phyloP scores from a whole-genome alignment of 306 rosid genomes.

The Cucumis melo region DNA sequence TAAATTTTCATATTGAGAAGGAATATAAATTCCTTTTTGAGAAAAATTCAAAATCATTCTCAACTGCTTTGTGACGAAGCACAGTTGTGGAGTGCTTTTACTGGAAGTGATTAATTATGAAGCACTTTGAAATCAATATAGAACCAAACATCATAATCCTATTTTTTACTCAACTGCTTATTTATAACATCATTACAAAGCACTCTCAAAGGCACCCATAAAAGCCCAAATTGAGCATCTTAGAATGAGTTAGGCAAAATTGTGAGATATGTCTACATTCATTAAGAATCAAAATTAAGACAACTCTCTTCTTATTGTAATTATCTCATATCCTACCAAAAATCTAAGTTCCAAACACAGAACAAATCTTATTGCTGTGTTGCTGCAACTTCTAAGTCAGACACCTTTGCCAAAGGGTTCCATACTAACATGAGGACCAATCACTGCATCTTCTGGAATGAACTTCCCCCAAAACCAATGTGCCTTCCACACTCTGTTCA shows the following conservation, averaged over 20 bases:
- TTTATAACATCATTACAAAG: neutral
- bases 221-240: neutral
- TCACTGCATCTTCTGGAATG: constrained; percentile 14
- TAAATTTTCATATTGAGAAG: neutral
- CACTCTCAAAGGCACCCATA: neutral
- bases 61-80: neutral
- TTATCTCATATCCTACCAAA: neutral
- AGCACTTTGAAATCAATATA: neutral
- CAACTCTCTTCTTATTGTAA: neutral
- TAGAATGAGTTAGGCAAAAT: neutral
- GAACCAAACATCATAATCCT: neutral
- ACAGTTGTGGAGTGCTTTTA: neutral
- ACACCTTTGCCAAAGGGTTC: constrained; percentile 1
- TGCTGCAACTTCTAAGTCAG: neutral
- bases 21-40: neutral
- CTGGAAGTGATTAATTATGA: neutral
- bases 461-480: constrained; percentile 47
- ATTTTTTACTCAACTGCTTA: neutral
- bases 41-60: too few relatives aligned
- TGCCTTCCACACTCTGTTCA: constrained; percentile 28
- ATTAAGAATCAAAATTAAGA: neutral
- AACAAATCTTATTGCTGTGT: neutral
- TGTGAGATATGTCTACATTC: neutral
- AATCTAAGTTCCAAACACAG: neutral
- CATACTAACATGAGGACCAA: constrained; percentile 7